Evolutionary conservation across 2,329 filamentous ascomycete genomes (phyloP).

Genomic region (Beauveria sp.): DNA sequence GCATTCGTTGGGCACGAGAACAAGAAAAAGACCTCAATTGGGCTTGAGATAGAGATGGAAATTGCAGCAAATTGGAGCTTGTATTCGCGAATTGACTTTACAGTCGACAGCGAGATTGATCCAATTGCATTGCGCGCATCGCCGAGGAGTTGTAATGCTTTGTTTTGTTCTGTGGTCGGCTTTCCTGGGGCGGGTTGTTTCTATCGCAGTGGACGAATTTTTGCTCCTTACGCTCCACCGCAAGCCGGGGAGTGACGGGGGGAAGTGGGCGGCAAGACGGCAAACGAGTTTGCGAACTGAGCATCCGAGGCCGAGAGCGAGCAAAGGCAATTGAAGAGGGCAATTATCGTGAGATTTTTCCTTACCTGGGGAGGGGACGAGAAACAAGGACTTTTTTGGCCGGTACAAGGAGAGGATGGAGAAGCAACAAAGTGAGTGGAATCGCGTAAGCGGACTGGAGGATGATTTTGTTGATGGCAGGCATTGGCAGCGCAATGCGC

Average conservation of each 20-base stretch:
- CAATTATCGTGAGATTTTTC: too few species aligned
- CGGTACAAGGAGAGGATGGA: constrained; percentile 14
- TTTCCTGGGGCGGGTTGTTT: background rate
- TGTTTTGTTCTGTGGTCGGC: background rate
- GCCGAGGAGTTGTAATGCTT: background rate
- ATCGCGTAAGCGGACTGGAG: constrained; percentile 18
- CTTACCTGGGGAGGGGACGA: too few species aligned
- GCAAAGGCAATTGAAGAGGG: too few species aligned
- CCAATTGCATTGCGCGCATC: background rate
- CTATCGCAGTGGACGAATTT: background rate
- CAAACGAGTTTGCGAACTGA: background rate
- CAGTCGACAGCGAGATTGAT: background rate
- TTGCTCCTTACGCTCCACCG: background rate
- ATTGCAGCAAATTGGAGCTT: background rate
- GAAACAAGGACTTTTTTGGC: background rate
- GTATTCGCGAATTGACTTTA: background rate
- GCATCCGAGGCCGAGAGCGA: too few species aligned
- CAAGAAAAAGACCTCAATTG: constrained; percentile 1
- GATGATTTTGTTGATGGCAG: constrained; percentile 19
- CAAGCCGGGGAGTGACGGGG: background rate
- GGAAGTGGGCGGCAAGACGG: background rate
- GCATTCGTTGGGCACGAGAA: background rate
- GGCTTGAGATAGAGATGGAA: background rate
- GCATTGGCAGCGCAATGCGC: background rate
- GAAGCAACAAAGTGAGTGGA: constrained; percentile 12